A percentile compares a stretch with the other conserved stretches of the same genome.
phyloP scores from a whole-genome alignment of 257 asterid genomes.

The Buddleja alternifolia region DNA sequence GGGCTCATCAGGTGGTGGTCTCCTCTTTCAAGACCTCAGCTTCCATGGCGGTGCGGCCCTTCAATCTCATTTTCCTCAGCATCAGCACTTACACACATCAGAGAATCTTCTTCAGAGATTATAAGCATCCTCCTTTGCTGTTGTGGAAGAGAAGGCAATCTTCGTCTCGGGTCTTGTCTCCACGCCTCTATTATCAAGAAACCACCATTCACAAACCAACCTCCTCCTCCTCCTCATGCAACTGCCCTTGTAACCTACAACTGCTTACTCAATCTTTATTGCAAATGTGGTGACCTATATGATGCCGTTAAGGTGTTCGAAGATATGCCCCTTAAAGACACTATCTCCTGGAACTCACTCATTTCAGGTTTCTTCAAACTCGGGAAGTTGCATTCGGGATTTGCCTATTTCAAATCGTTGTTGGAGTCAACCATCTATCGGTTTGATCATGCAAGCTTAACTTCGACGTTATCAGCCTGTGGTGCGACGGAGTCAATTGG shows the following conservation, averaged over 20 bases:
- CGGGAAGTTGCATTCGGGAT: slow-evolving; percentile 50
- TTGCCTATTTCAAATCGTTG: slow-evolving; percentile 56
- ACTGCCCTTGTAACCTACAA: slow-evolving; percentile 48
- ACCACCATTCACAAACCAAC: slow-evolving; percentile 36
- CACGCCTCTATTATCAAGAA: slow-evolving; percentile 67
- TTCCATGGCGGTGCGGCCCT: slow-evolving; percentile 31
- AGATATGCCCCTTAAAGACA: slow-evolving; percentile 67
- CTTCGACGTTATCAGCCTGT: slow-evolving; percentile 65
- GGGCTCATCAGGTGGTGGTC: slow-evolving; percentile 30
- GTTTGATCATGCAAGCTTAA: slow-evolving; percentile 73
- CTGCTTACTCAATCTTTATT: slow-evolving; percentile 55
- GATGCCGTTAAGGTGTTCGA: slow-evolving; percentile 75
- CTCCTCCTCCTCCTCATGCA: background rate
- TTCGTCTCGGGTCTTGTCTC: slow-evolving; percentile 65
- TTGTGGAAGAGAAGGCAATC: slow-evolving; percentile 57
- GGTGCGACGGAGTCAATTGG: slow-evolving; percentile 45
- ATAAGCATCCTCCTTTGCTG: slow-evolving; percentile 48
- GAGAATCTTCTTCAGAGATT: slow-evolving; percentile 43
- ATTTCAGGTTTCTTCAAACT: slow-evolving; percentile 67
- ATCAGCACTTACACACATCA: slow-evolving; percentile 20
- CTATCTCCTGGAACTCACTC: slow-evolving; percentile 84
- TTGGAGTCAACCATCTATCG: slow-evolving; percentile 23
- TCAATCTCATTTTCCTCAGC: slow-evolving; percentile 29
- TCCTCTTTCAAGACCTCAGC: slow-evolving; percentile 23
- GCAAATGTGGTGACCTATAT: slow-evolving; percentile 43